Conservation (phyloP, 2,329 filamentous ascomycete genomes). For the Aspergillus alliaceus region DNA sequence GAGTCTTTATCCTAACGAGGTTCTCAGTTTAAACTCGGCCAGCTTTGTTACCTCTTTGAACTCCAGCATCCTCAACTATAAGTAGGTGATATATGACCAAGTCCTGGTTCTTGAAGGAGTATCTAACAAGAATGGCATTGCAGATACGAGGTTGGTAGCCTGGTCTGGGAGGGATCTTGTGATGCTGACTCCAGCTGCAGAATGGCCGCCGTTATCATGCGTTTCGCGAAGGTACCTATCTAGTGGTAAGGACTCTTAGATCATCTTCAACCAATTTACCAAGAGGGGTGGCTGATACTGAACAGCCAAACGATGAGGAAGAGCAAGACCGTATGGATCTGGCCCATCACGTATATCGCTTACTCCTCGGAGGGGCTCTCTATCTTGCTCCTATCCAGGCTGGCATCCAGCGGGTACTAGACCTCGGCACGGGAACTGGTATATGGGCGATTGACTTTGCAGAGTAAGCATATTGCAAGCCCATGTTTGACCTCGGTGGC, state of each 20-base stretch:
- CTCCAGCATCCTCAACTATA: neutral
- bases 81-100: neutral
- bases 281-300: neutral
- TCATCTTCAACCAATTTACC: neutral
- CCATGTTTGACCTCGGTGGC: neutral
- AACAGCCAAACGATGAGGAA: neutral
- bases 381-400: neutral
- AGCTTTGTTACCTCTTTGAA: neutral
- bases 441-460: neutral
- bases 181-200: neutral
- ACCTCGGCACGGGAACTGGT: neutral
- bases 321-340: slow-evolving; percentile 1
- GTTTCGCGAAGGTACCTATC: neutral
- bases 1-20: no score
- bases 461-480: neutral
- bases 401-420: neutral
- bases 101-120: neutral
- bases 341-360: neutral
- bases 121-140: neutral
- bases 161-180: neutral
- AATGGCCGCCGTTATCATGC: neutral
- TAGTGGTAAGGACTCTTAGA: neutral
- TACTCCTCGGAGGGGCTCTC: neutral
- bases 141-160: neutral
- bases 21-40: neutral